Percentiles rank a stretch among this genome's conserved stretches.
phyloP scores from a whole-genome alignment of 2,329 filamentous ascomycete species.

The Cladophialophora immunda region DNA sequence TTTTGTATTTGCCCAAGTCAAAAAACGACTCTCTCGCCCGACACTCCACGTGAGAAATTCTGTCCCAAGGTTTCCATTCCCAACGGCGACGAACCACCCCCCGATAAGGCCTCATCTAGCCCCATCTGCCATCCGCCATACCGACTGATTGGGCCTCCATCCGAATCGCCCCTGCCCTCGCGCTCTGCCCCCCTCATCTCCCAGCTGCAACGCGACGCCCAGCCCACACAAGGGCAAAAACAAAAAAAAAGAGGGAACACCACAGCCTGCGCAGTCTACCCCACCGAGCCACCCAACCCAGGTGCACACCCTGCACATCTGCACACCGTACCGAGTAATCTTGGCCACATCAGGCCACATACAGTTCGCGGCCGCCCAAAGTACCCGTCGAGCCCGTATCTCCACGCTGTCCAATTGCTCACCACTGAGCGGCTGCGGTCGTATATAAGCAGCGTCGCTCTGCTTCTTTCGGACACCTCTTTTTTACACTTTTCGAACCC shows the following conservation, averaged over 20 bases:
- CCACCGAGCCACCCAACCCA: constrained; percentile 6
- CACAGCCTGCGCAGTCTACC: constrained; percentile 2
- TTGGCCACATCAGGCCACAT: constrained; percentile 38
- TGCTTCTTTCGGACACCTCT: constrained; percentile 3
- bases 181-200: constrained; percentile 1
- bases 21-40: background rate
- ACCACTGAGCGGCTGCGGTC: constrained; percentile 11
- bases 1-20: background rate
- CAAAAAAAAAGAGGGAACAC: background rate
- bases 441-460: constrained; percentile 22
- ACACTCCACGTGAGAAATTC: background rate
- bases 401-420: constrained; percentile 33
- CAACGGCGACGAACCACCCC: constrained; percentile 1
- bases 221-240: constrained; percentile 11
- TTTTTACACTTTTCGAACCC: constrained; percentile 16
- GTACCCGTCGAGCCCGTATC: constrained; percentile 14
- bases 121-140: constrained; percentile 4
- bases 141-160: constrained; percentile 11
- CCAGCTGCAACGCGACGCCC: constrained; percentile 11
- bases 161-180: background rate
- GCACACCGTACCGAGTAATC: constrained; percentile 14
- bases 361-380: constrained; percentile 23
- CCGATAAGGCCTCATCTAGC: constrained; percentile 18
- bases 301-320: background rate
- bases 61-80: background rate